Percentiles rank a stretch among this genome's conserved stretches.
These are phyloP conservation scores for Corylus avellana DNA, from an alignment of 306 rosid species.

Conservation along the genomic window DNA sequence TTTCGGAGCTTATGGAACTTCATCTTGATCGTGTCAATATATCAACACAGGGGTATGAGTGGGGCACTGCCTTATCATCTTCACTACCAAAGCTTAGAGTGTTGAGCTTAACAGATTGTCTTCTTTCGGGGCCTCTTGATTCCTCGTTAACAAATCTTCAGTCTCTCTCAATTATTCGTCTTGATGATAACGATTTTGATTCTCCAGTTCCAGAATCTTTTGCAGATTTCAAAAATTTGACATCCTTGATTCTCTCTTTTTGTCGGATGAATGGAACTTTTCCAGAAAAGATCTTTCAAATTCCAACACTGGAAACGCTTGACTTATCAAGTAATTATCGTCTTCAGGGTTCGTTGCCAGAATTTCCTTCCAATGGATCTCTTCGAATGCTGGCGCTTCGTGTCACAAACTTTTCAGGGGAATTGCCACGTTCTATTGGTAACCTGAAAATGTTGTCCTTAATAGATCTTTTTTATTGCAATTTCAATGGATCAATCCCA, in stretches of 20 bases:
- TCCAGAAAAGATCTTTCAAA: slow-evolving; percentile 29
- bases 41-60: not conserved
- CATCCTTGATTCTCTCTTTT: not conserved
- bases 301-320: slow-evolving; percentile 24
- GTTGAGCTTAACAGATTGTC: not conserved
- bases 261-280: slow-evolving; percentile 26
- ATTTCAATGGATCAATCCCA: slow-evolving; percentile 38
- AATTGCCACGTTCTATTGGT: slow-evolving; percentile 21
- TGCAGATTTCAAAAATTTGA: slow-evolving; percentile 23
- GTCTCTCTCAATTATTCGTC: not conserved
- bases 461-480: slow-evolving; percentile 29
- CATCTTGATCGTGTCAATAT: slow-evolving; percentile 5
- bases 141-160: not conserved
- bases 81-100: not conserved
- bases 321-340: slow-evolving; percentile 27
- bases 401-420: slow-evolving; percentile 37
- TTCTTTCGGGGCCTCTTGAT: not conserved
- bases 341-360: slow-evolving; percentile 36
- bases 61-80: not conserved
- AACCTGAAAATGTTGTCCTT: slow-evolving; percentile 28
- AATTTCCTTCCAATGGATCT: slow-evolving; percentile 23
- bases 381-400: slow-evolving; percentile 1
- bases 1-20: not conserved
- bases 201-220: slow-evolving; percentile 27
- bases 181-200: slow-evolving; percentile 24